phyloP scores from a whole-genome alignment of 352 stramenopile genomes.

The Phytopythium boreale region DNA sequence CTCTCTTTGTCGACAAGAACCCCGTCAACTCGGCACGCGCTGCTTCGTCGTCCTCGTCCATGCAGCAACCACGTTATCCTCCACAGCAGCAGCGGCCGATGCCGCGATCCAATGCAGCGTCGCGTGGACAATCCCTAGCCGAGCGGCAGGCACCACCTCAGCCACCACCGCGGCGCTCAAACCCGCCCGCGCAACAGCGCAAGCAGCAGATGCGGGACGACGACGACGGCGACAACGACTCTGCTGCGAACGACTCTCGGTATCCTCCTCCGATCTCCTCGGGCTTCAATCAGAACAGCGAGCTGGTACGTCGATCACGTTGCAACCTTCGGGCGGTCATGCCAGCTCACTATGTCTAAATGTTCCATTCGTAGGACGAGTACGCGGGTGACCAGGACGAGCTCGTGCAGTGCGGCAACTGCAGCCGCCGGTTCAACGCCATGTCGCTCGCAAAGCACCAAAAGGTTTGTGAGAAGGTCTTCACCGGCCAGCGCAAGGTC shows the following conservation, averaged over 20 bases:
- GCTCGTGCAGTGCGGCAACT: slow-evolving; percentile 77
- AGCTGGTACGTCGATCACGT: slow-evolving; percentile 20
- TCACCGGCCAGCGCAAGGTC: slow-evolving; percentile 75
- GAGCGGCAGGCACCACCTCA: slow-evolving; percentile 13
- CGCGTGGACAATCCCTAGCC: slow-evolving; percentile 1
- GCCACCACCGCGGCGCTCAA: slow-evolving; percentile 11
- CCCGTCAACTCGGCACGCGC: slow-evolving; percentile 24
- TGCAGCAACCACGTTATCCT: slow-evolving; percentile 7
- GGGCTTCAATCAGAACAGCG: slow-evolving; percentile 31
- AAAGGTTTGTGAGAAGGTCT: slow-evolving; percentile 88
- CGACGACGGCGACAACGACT: slow-evolving; percentile 6
- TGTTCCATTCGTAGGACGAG: slow-evolving; percentile 31
- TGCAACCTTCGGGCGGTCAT: background rate
- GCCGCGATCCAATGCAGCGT: background rate
- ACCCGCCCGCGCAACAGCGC: slow-evolving; percentile 13
- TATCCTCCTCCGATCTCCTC: slow-evolving; percentile 41
- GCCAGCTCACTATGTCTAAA: background rate
- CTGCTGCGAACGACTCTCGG: background rate
- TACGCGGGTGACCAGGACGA: slow-evolving; percentile 44
- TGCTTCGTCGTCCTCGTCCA: slow-evolving; percentile 14
- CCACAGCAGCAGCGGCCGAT: slow-evolving; percentile 14
- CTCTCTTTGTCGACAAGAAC: slow-evolving; percentile 62
- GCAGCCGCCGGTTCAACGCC: slow-evolving; percentile 80
- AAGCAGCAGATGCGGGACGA: slow-evolving; percentile 31
- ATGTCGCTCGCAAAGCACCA: slow-evolving; percentile 74